Conservation (phyloP, 2,329 filamentous ascomycete genomes). For the Magnaporthiopsis incrustans region DNA sequence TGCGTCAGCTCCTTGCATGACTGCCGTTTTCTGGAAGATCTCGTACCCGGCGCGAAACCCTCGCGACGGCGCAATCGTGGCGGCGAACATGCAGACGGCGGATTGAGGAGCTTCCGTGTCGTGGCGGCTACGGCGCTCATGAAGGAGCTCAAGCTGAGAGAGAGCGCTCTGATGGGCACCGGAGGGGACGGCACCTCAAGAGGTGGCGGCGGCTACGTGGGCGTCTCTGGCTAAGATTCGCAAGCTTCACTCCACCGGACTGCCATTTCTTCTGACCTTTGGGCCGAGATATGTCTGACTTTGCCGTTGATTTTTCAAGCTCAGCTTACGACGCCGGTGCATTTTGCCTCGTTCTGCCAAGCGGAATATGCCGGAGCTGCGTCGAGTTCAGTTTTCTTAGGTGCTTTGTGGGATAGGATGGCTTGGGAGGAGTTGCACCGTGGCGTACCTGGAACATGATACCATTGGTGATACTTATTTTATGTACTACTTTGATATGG, state of each 20-base stretch:
- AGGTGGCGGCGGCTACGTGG: slow-evolving; percentile 3
- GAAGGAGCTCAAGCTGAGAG: slow-evolving; percentile 16
- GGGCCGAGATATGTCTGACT: background rate
- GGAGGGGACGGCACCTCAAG: slow-evolving; percentile 4
- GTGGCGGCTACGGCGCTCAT: slow-evolving; percentile 22
- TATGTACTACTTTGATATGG: too few species aligned
- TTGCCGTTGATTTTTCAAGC: background rate
- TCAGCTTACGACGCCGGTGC: too few species aligned
- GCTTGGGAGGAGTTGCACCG: too few species aligned
- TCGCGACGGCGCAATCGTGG: slow-evolving; percentile 4
- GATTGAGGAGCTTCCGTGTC: slow-evolving; percentile 22
- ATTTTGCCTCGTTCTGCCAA: too few species aligned
- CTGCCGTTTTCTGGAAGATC: background rate
- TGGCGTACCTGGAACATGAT: too few species aligned
- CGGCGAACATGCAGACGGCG: slow-evolving; percentile 5
- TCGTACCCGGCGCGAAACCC: slow-evolving; percentile 2
- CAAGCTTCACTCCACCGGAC: too few species aligned
- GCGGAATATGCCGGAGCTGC: too few species aligned
- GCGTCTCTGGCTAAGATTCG: slow-evolving; percentile 1
- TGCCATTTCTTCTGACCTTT: background rate
- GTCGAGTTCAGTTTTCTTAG: too few species aligned
- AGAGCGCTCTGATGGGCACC: slow-evolving; percentile 2
- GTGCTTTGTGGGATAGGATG: too few species aligned
- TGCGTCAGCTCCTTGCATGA: slow-evolving; percentile 12
- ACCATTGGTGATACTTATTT: too few species aligned